Conservation (phyloP, 225 moss, liverwort and hornwort genomes). For the Pleurozium schreberi region DNA sequence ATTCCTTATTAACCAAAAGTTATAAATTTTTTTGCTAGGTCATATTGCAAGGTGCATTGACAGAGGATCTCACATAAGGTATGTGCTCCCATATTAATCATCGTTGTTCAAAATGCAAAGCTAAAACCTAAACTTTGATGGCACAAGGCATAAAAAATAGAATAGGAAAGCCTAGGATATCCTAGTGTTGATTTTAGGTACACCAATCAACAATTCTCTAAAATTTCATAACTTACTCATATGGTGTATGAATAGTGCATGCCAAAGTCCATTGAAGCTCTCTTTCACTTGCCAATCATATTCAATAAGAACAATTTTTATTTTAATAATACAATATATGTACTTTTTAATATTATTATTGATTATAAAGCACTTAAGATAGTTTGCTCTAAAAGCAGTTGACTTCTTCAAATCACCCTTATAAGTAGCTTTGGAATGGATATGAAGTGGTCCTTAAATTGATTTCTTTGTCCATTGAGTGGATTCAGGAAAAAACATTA, state of each 20-base stretch:
- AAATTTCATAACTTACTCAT: background rate
- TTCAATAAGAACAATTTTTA: too few species aligned
- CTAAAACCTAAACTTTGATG: background rate
- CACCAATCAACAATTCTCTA: background rate
- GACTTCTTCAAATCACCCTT: too few species aligned
- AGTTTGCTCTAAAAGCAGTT: too few species aligned
- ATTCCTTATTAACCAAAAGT: background rate
- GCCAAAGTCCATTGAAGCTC: too few species aligned
- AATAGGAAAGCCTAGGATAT: too few species aligned
- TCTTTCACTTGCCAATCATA: too few species aligned
- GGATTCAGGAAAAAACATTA: too few species aligned
- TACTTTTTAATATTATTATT: too few species aligned
- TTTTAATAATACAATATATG: background rate
- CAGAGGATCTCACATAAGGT: background rate
- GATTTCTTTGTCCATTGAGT: too few species aligned
- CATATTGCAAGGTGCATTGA: background rate
- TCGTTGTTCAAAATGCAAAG: background rate
- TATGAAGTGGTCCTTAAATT: too few species aligned
- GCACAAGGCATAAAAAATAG: background rate
- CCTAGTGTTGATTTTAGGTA: fast-evolving
- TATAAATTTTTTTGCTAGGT: background rate
- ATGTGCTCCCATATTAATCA: background rate
- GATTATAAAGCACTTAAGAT: too few species aligned
- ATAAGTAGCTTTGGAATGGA: too few species aligned
- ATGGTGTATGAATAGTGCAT: background rate